These are phyloP conservation scores for Coemansia sp. DNA, from an alignment of 192 early-diverging fungal species.

Conservation along the genomic window DNA sequence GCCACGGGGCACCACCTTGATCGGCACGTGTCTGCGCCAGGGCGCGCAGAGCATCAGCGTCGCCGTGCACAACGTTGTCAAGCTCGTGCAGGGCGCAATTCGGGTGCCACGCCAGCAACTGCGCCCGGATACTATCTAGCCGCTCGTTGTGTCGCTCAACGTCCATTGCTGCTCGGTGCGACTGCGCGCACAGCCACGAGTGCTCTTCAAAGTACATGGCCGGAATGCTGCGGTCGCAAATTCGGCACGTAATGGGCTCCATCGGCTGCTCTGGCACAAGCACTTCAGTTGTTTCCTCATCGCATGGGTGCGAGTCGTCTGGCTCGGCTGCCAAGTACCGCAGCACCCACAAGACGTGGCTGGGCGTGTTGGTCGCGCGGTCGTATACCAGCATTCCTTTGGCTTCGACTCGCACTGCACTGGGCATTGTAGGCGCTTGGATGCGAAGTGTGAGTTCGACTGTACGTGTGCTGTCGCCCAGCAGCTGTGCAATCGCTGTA, in stretches of 20 bases:
- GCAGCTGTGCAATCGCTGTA: slow-evolving; percentile 40
- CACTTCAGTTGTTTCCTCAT: neutral
- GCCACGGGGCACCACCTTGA: slow-evolving; percentile 17
- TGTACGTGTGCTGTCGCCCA: slow-evolving; percentile 35
- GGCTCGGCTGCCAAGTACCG: slow-evolving; percentile 13
- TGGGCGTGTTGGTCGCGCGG: slow-evolving; percentile 22
- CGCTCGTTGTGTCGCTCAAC: slow-evolving; percentile 44
- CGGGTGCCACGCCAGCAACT: slow-evolving; percentile 44
- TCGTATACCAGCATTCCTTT: slow-evolving; percentile 47
- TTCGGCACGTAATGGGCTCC: slow-evolving; percentile 43
- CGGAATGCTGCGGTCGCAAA: slow-evolving; percentile 38
- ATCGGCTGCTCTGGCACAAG: neutral
- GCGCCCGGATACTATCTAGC: slow-evolving; percentile 27
- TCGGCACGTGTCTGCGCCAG: slow-evolving; percentile 13
- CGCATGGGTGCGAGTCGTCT: neutral
- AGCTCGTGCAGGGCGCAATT: slow-evolving; percentile 28
- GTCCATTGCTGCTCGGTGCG: slow-evolving; percentile 46
- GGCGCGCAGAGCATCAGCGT: slow-evolving; percentile 10
- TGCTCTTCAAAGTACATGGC: slow-evolving; percentile 45
- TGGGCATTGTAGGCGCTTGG: slow-evolving; percentile 10
- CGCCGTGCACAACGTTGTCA: slow-evolving; percentile 27
- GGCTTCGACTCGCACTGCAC: slow-evolving; percentile 21
- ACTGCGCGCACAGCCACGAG: slow-evolving; percentile 45
- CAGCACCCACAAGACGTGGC: slow-evolving; percentile 48
- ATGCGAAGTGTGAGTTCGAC: slow-evolving; percentile 33